Evolutionary conservation across 257 asterid species (phyloP), one percentile per base, ranked within the genome.

Genomic region (Scutellaria galericulata): DNA sequence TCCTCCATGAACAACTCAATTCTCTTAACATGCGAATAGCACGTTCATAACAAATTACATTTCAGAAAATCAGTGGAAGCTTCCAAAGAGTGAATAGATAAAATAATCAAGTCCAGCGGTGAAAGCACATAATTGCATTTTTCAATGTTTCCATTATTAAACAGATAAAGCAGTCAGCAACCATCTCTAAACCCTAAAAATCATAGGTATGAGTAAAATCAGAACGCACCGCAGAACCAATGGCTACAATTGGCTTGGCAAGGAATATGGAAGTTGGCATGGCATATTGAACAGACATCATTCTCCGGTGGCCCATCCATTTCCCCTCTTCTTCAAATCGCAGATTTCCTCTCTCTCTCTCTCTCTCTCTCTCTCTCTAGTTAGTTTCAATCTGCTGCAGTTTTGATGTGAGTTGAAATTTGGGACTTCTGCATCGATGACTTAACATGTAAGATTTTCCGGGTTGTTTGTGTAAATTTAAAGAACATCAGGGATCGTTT

Each of bases 221-320:
- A 46, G 35, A 51, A 78, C 89, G 40, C 27, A 94, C 99, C 92
- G 75, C 99, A 94, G 70, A 88, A 94, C 97, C 97, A 94, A 73
- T 94, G 99, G 68, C 92, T 83, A 76, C 97, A 94, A 81, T 94
- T 94, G 59, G 97, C 96, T 78, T 94, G 97, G 81, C 96, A 91
- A 57, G 98, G 96, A 57, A 84, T 64, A 35, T 77, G 83, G 64
- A 91, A 94, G 78, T 58, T 78, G 71, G 84, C 85, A 62, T 83
- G 98, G 79, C 99, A 94, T 47, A 94, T 81, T 18, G 97, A 91
- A 72, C 97, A 94, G 24, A 85, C 79, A 70, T 94, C 99, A 77
- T 87, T 86, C 64, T 60, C 88, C 80, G 96, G 95, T 7, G 99
- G 97, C 56, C 82, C 83, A 52, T 85, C 97, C 99, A 94, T 91